These are phyloP conservation scores for Fusarium sp. DNA, from an alignment of 2,329 filamentous ascomycete genomes.

Conservation along the genomic window DNA sequence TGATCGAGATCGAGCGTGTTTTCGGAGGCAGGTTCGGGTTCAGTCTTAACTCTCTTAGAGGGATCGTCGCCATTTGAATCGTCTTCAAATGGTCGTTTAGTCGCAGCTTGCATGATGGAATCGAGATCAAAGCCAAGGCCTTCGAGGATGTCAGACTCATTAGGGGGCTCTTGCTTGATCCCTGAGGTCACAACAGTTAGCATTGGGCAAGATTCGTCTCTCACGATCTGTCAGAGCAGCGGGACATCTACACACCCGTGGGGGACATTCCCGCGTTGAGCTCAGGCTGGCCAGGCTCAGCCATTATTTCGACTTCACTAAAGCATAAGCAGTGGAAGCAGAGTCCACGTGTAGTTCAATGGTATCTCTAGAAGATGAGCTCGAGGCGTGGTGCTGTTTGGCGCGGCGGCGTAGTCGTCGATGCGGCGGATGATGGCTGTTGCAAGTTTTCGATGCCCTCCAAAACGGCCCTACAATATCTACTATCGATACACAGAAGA, in stretches of 20 bases:
- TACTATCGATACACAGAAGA: constrained; percentile 55
- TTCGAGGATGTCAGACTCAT: constrained; percentile 54
- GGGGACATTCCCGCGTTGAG: constrained; percentile 50
- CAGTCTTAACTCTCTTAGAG: constrained; percentile 53
- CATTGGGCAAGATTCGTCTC: constrained; percentile 21
- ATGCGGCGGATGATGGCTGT: constrained; percentile 49
- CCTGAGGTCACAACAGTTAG: constrained; percentile 49
- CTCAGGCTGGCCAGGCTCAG: constrained; percentile 56
- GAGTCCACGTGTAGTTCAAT: constrained; percentile 11
- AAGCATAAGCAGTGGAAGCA: constrained; percentile 38
- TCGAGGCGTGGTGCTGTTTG: constrained; percentile 36
- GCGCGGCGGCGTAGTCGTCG: constrained; percentile 39
- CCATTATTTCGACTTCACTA: constrained; percentile 55
- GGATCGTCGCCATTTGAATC: constrained; percentile 46
- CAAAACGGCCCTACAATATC: constrained; percentile 17
- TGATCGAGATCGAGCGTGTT: constrained; percentile 37
- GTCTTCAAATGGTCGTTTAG: constrained; percentile 56
- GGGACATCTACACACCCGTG: constrained; percentile 50
- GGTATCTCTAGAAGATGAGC: constrained; percentile 31
- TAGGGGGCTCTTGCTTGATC: constrained; percentile 57
- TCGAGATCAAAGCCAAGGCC: constrained; percentile 53
- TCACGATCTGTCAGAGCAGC: constrained; percentile 24
- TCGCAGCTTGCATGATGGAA: constrained; percentile 52
- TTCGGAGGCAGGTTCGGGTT: constrained; percentile 37
- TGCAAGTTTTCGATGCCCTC: constrained; percentile 55